A percentile compares a stretch with the other conserved stretches of the same genome.
Evolutionary conservation across 768 basidiomycete species (phyloP).

Genomic region (Amylocystis lapponica): DNA sequence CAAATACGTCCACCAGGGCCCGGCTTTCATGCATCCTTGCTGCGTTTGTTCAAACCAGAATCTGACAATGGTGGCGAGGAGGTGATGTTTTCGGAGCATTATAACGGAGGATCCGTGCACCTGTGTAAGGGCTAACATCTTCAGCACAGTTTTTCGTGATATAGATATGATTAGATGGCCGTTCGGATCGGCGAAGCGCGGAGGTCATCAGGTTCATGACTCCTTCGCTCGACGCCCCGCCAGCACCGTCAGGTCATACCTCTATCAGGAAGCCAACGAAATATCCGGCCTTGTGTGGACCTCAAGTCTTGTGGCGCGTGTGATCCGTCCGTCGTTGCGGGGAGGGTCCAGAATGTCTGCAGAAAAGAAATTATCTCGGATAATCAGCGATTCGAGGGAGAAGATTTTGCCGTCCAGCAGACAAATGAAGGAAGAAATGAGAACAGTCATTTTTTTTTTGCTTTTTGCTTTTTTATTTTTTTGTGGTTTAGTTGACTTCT

Average conservation of each 20-base stretch:
- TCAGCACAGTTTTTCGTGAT: not conserved
- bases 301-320: not conserved
- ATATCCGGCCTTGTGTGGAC: not conserved
- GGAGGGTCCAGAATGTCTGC: not conserved
- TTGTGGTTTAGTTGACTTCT: not conserved
- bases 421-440: not conserved
- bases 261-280: not conserved
- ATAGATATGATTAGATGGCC: not conserved
- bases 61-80: not conserved
- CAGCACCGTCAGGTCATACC: not conserved
- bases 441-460: not conserved
- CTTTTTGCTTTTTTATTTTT: not conserved
- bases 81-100: not conserved
- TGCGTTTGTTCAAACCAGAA: not conserved
- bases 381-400: not conserved
- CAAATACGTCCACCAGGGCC: not conserved
- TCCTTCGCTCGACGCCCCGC: not conserved
- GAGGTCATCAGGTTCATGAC: conserved; percentile 4
- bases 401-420: too few species aligned
- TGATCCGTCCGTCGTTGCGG: not conserved
- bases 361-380: not conserved
- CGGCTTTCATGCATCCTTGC: not conserved
- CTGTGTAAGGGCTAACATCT: too few species aligned
- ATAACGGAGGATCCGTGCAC: not conserved
- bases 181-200: not conserved